Evolutionary conservation across 1,284 basidiomycete species (phyloP).

Genomic region (Sparassis latifolia): DNA sequence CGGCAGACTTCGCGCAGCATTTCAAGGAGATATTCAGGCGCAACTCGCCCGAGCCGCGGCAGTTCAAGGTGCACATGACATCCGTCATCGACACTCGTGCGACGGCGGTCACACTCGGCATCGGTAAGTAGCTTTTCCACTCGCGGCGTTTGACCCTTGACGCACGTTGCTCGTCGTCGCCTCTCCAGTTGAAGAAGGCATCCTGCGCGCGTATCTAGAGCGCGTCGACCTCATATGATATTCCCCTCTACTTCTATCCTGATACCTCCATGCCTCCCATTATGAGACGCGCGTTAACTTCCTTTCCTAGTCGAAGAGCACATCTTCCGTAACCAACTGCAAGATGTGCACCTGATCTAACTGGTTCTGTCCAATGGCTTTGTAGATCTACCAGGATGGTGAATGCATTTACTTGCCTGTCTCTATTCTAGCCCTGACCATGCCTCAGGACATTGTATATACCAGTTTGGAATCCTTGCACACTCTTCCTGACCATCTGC

Average conservation of each 20-base stretch:
- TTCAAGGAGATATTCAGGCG: conserved; percentile 35
- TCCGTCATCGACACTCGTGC: conserved; percentile 67
- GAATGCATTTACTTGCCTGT: no score
- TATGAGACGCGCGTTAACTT: not conserved
- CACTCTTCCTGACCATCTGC: no score
- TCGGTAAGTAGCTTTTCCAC: conserved; percentile 35
- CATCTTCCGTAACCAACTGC: not conserved
- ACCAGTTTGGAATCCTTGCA: no score
- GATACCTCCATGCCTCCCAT: not conserved
- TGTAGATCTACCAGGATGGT: no score
- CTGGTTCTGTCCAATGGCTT: no score
- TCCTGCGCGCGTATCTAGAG: conserved; percentile 45
- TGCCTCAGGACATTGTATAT: no score
- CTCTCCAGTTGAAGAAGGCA: conserved; percentile 37
- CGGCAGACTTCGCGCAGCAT: conserved; percentile 33
- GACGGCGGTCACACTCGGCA: conserved; percentile 58
- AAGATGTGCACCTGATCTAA: not conserved
- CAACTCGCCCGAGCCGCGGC: conserved; percentile 40
- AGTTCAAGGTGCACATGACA: conserved; percentile 67
- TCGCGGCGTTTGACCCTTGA: conserved; percentile 1
- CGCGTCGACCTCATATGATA: conserved; percentile 46
- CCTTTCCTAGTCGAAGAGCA: not conserved
- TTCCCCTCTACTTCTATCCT: not conserved
- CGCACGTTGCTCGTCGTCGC: conserved; percentile 4
- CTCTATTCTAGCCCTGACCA: no score